Conservation (phyloP, 257 asterid genomes). For the Solanum commersonii region DNA sequence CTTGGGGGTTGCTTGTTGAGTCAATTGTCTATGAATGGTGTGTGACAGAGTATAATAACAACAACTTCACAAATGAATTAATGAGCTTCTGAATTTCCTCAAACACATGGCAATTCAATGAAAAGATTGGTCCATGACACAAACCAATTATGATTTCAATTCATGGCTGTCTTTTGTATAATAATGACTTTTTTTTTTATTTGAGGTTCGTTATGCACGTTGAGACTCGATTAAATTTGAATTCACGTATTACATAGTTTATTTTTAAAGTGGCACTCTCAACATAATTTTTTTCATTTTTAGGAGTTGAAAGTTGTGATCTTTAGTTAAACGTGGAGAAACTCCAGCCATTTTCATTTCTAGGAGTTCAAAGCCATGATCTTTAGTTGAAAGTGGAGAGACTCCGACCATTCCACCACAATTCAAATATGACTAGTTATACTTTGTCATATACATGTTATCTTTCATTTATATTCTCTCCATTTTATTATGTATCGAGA, state of each 20-base stretch:
- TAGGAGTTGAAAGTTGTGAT: not conserved
- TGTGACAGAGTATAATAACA: not conserved
- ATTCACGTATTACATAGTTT: not conserved
- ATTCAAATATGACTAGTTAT: not conserved
- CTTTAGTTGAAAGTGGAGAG: not conserved
- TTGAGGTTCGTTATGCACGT: not conserved
- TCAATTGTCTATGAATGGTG: not conserved
- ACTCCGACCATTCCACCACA: not conserved
- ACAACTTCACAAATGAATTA: not conserved
- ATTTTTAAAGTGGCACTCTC: accelerated
- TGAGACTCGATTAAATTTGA: accelerated
- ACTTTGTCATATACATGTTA: not conserved
- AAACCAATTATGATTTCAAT: not conserved
- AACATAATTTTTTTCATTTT: not conserved
- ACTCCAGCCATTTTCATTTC: not conserved
- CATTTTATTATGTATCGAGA: not conserved
- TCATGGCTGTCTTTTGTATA: not conserved
- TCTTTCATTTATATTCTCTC: not conserved
- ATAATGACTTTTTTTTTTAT: not conserved
- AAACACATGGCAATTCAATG: not conserved
- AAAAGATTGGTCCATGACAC: not conserved
- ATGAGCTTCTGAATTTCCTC: not conserved
- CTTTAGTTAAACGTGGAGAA: not conserved
- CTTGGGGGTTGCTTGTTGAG: not conserved
- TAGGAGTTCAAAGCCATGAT: not conserved